These are phyloP conservation scores for Xylariaceae sp. DNA, from an alignment of 2,329 filamentous ascomycete species.

Conservation along the genomic window DNA sequence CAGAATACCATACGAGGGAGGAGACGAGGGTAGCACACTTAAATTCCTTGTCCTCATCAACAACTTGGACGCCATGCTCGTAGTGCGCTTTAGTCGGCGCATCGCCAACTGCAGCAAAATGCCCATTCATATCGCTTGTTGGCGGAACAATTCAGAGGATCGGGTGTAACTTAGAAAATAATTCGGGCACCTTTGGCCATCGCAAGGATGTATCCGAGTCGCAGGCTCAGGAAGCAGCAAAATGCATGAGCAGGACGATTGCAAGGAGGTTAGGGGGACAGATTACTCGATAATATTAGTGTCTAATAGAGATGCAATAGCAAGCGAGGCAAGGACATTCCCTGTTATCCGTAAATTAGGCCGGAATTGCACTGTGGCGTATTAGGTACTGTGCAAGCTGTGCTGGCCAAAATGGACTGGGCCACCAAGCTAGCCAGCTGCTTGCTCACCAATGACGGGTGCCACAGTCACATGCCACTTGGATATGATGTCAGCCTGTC, in stretches of 20 bases:
- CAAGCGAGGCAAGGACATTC: constrained; percentile 23
- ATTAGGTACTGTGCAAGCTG: too few relatives aligned
- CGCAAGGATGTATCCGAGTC: constrained; percentile 15
- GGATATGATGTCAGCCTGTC: constrained; percentile 19
- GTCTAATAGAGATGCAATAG: constrained; percentile 11
- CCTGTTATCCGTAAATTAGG: neutral
- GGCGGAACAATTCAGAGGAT: constrained; percentile 2
- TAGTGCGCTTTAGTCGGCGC: constrained; percentile 70
- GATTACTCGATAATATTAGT: constrained; percentile 12
- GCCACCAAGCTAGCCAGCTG: constrained; percentile 10
- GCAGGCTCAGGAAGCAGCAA: constrained; percentile 15
- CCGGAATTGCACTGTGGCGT: constrained; percentile 8
- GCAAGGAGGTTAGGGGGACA: constrained; percentile 13
- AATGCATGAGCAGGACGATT: constrained; percentile 1
- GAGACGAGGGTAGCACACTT: constrained; percentile 66
- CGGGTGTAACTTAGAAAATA: constrained; percentile 11
- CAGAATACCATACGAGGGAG: constrained; percentile 16
- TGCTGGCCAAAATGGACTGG: neutral
- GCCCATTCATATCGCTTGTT: constrained; percentile 70
- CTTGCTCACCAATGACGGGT: constrained; percentile 9
- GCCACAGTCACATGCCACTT: constrained; percentile 16
- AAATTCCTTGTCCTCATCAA: constrained; percentile 95
- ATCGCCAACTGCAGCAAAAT: constrained; percentile 77
- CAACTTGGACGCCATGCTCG: constrained; percentile 94
- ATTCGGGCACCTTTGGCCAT: constrained; percentile 24